These are phyloP conservation scores for Chrysanthemum makinoi DNA, from an alignment of 129 eudicot species.

Conservation along the genomic window DNA sequence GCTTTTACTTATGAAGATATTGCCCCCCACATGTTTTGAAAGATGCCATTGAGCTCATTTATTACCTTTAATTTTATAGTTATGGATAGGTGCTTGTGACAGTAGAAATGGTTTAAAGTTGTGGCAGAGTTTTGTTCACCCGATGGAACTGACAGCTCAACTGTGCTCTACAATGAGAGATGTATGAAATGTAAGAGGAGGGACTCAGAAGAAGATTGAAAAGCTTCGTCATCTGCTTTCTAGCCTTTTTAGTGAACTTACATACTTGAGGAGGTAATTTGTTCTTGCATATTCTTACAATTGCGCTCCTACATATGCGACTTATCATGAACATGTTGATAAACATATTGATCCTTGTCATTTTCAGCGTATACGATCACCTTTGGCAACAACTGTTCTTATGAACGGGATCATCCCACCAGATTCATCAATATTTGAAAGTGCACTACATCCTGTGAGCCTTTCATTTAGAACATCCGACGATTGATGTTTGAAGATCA, in stretches of 20 bases:
- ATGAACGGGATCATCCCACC: conserved; percentile 96
- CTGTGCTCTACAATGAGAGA: conserved; percentile 92
- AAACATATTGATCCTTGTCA: conserved; percentile 22
- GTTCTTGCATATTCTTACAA: not conserved
- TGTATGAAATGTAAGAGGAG: conserved; percentile 86
- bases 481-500: conserved; percentile 86
- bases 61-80: conserved; percentile 36
- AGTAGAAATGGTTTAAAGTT: conserved; percentile 79
- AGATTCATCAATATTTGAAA: conserved; percentile 87
- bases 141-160: conserved; percentile 98
- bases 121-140: conserved; percentile 98
- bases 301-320: not conserved
- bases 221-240: conserved; percentile 95
- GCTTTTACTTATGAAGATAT: too few species aligned
- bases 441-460: conserved; percentile 83
- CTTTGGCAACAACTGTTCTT: conserved; percentile 80
- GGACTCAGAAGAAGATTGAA: conserved; percentile 94
- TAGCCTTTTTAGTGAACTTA: conserved; percentile 95
- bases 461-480: conserved; percentile 80
- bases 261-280: conserved; percentile 94
- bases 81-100: conserved; percentile 58
- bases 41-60: not conserved
- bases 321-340: conserved; percentile 6
- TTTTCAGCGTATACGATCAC: conserved; percentile 91
- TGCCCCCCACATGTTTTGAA: not conserved